Evolutionary conservation across 176 grass and related monocot species (phyloP).

Genomic region (Hsuehochloa calcarea): DNA sequence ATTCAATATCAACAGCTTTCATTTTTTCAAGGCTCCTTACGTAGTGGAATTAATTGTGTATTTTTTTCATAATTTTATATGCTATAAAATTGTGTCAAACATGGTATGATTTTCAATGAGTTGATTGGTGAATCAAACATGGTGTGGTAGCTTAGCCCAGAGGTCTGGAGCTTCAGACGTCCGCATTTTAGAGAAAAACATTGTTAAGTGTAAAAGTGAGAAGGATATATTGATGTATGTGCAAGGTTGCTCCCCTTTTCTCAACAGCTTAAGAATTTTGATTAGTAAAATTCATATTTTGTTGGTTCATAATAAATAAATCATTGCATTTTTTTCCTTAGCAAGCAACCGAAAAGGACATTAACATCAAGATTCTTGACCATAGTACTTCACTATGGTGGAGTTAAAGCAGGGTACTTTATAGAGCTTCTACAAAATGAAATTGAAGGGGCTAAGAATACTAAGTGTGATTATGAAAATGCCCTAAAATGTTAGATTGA

Average conservation of each 20-base stretch:
- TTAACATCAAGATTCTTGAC: conserved; percentile 55
- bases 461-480: background rate
- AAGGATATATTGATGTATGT: background rate
- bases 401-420: conserved; percentile 58
- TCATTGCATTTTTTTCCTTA: conserved; percentile 25
- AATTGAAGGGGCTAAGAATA: conserved; percentile 36
- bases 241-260: background rate
- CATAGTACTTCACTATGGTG: conserved; percentile 47
- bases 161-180: no score
- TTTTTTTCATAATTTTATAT: no score
- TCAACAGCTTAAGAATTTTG: background rate
- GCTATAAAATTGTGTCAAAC: no score
- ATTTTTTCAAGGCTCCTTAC: no score
- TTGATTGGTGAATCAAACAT: no score
- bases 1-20: no score
- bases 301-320: background rate
- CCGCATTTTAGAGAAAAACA: no score
- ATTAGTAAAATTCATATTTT: background rate
- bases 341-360: conserved; percentile 50
- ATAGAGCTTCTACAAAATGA: conserved; percentile 53
- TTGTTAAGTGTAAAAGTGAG: no score
- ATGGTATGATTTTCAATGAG: no score
- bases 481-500: conserved; percentile 44
- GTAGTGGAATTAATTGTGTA: no score
- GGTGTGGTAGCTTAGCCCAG: no score